Percentiles rank a stretch among this genome's conserved stretches.
These are phyloP conservation scores for Pilasporangium apinafurcum DNA, from an alignment of 352 stramenopile species.

Conservation along the genomic window DNA sequence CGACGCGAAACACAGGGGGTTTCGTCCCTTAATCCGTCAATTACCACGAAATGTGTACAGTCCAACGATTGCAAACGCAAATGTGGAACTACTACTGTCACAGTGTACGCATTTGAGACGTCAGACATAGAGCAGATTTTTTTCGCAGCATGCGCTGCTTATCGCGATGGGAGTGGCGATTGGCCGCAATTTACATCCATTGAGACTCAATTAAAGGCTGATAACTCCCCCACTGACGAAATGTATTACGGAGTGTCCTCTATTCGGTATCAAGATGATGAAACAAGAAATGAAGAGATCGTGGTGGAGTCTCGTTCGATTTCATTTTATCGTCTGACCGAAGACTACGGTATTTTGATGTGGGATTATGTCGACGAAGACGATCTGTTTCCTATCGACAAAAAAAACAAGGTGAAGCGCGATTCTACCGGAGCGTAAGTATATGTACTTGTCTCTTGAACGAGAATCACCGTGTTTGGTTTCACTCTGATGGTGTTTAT, in stretches of 20 bases:
- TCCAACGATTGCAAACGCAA: conserved; percentile 11
- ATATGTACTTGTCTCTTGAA: too few species aligned
- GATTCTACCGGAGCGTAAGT: conserved; percentile 10
- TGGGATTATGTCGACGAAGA: conserved; percentile 34
- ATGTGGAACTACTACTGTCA: conserved; percentile 39
- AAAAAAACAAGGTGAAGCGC: conserved; percentile 15
- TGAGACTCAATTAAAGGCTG: conserved; percentile 15
- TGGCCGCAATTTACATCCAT: conserved; percentile 37
- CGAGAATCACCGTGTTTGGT: too few species aligned
- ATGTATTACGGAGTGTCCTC: conserved; percentile 36
- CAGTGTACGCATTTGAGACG: conserved; percentile 42
- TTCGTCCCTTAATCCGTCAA: conserved; percentile 25
- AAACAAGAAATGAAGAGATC: conserved; percentile 9
- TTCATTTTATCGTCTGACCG: conserved; percentile 19
- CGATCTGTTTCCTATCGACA: conserved; percentile 17
- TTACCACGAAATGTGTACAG: conserved; percentile 22
- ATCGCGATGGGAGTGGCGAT: conserved; percentile 29
- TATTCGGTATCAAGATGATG: conserved; percentile 23
- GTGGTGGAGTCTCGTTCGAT: conserved; percentile 20
- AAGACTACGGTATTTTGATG: conserved; percentile 16
- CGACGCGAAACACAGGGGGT: conserved; percentile 34
- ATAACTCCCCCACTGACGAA: conserved; percentile 29
- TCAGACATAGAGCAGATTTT: conserved; percentile 39
- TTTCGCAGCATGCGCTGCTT: conserved; percentile 25
- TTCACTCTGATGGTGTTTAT: too few species aligned